Conservation (phyloP, 805 yeast genomes). For the Maudiozyma bulderi region DNA sequence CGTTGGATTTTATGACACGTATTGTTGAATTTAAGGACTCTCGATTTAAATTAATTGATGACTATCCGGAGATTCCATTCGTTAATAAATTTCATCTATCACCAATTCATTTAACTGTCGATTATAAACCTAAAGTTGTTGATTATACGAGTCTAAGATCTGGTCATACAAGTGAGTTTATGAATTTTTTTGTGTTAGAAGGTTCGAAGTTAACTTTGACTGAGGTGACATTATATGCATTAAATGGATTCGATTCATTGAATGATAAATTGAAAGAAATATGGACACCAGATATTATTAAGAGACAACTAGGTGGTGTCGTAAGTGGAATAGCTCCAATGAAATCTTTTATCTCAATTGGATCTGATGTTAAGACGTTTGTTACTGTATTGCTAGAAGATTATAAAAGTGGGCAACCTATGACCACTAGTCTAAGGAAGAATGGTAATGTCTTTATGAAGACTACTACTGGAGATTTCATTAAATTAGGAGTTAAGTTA, state of each 20-base stretch:
- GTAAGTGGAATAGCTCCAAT: conserved; percentile 80
- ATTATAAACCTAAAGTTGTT: conserved; percentile 84
- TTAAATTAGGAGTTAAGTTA: conserved; percentile 72
- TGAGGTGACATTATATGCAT: conserved; percentile 58
- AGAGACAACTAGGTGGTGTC: conserved; percentile 73
- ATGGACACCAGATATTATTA: conserved; percentile 83
- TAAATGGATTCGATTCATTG: conserved; percentile 61
- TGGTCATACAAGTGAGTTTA: conserved; percentile 74
- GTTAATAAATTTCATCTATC: conserved; percentile 60
- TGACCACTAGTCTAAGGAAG: conserved; percentile 60
- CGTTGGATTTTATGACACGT: conserved; percentile 71
- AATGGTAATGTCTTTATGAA: conserved; percentile 68
- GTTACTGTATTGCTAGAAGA: conserved; percentile 67
- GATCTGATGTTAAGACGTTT: conserved; percentile 67
- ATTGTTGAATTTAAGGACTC: conserved; percentile 73
- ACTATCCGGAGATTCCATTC: conserved; percentile 53
- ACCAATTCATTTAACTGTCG: conserved; percentile 55
- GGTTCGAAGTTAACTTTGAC: conserved; percentile 67
- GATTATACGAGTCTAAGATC: conserved; percentile 79
- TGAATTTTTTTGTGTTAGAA: conserved; percentile 82
- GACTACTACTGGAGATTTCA: conserved; percentile 69
- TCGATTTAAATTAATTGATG: conserved; percentile 51
- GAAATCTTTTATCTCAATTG: conserved; percentile 63
- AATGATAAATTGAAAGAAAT: conserved; percentile 46
- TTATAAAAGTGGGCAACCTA: conserved; percentile 56